Percentiles rank a stretch among this genome's conserved stretches.
phyloP scores from a whole-genome alignment of 1,284 basidiomycete genomes.

The Irpex lacteus region DNA sequence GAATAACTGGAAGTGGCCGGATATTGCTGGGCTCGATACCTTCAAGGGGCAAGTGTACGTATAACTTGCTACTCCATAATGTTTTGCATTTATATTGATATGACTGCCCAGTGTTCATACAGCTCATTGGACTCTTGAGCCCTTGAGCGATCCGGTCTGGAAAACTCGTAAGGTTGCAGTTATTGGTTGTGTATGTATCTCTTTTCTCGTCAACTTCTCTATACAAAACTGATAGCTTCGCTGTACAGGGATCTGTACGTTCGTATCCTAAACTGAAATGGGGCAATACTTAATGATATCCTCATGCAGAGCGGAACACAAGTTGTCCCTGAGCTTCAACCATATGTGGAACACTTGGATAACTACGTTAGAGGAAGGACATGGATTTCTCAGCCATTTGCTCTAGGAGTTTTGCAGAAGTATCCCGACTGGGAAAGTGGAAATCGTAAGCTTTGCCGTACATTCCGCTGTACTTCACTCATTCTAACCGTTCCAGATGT shows the following conservation, averaged over 20 bases:
- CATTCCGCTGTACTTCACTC: neutral
- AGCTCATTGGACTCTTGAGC: constrained; percentile 3
- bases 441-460: constrained; percentile 36
- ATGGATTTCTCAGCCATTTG: constrained; percentile 45
- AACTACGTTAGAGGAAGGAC: constrained; percentile 57
- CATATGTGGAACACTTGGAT: constrained; percentile 42
- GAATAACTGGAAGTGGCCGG: too few relatives aligned
- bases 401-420: constrained; percentile 33
- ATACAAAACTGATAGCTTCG: neutral
- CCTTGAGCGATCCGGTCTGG: constrained; percentile 1
- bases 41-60: too few relatives aligned
- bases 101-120: neutral
- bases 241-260: neutral
- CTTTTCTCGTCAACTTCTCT: neutral
- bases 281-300: neutral
- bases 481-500: constrained; percentile 29
- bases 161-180: constrained; percentile 4
- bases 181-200: constrained; percentile 4
- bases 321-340: constrained; percentile 51
- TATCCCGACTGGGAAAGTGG: constrained; percentile 30
- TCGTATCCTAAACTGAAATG: neutral
- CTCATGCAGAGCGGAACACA: constrained; percentile 41
- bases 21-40: too few relatives aligned
- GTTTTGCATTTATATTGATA: constrained; percentile 26
- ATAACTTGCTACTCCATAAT: constrained; percentile 26